Conservation (phyloP, 208 protist genomes). For the Acanthamoeba culbertsoni region DNA sequence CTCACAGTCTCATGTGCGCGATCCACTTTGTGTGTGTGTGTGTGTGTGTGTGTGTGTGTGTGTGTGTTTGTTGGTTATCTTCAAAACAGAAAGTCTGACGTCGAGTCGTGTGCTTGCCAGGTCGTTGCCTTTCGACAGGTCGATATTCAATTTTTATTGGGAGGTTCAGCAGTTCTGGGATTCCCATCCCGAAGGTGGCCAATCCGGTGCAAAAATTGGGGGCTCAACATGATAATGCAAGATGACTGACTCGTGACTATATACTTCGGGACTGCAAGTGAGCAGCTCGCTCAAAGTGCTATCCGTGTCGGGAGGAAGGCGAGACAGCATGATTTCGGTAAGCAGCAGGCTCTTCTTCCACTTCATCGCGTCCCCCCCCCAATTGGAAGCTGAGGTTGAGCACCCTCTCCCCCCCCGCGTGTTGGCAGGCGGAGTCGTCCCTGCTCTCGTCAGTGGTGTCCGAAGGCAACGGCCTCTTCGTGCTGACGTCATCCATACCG, state of each 20-base stretch:
- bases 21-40: background rate
- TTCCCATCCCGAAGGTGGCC: background rate
- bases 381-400: background rate
- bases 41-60: background rate
- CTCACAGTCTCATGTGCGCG: background rate
- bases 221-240: too few species aligned
- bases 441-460: background rate
- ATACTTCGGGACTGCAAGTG: too few species aligned
- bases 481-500: background rate
- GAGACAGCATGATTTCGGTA: constrained; percentile 4
- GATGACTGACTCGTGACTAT: too few species aligned
- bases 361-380: background rate
- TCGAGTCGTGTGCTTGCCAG: background rate
- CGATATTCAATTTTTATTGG: background rate
- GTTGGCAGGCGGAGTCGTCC: background rate
- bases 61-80: background rate
- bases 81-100: background rate
- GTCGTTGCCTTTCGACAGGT: background rate
- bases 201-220: too few species aligned
- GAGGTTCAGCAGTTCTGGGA: background rate
- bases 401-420: background rate
- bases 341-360: background rate
- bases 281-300: background rate
- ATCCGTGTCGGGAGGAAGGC: background rate
- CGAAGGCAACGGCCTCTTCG: background rate